Base-by-base conservation (phyloP, 2,329 filamentous ascomycete genomes). In the Hypoxylon sp. region DNA sequence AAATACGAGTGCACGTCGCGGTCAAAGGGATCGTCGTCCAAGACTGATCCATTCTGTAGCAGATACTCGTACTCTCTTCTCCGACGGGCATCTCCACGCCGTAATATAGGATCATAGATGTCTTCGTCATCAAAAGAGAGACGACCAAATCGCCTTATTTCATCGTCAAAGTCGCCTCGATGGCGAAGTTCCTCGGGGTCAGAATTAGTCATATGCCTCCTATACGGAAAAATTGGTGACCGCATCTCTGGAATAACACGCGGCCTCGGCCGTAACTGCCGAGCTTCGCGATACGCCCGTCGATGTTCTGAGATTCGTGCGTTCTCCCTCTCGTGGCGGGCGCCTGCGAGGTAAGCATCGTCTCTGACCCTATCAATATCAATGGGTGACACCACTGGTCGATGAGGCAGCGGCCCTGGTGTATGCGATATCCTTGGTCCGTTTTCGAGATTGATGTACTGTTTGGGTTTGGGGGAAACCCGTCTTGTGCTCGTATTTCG, bases 11-110 rank as follows among this genome's bases (percentile, higher is more conserved):
- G 22, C 14, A n/a, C 52, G 5, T 66, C 51, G 10, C 52, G 48
- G 24, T 58, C 63, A 54, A 75, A 76, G 19, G 74, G 72, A 26
- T 76, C 75, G 1, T 69, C 73, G 9, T 67, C 66, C 10, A 76
- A 8, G 3, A 76, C 62, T 4, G 74, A 75, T 46, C 74, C 74
- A 29, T 59, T 67, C 54, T 70, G 72, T 14, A 55, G 26, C 13
- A 67, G 63, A 35, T 65, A 47, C 24, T 73, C 73, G 39, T 63
- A 68, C 24, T 73, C 73, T 48, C 66, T 67, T 24, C 63, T 63
- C 31, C 66, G 63, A 22, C 66, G 67, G 9, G 44, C 52, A 31
- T 66, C 57, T 3, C 46, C 63, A 4, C 50, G 54, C 8, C 65
- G 69, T 10, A 59, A 17, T 19, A 67, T 63, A 5, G 35, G 26